Evolutionary conservation across 1,284 basidiomycete species (phyloP).

Genomic region (Moniliophthora roreri): DNA sequence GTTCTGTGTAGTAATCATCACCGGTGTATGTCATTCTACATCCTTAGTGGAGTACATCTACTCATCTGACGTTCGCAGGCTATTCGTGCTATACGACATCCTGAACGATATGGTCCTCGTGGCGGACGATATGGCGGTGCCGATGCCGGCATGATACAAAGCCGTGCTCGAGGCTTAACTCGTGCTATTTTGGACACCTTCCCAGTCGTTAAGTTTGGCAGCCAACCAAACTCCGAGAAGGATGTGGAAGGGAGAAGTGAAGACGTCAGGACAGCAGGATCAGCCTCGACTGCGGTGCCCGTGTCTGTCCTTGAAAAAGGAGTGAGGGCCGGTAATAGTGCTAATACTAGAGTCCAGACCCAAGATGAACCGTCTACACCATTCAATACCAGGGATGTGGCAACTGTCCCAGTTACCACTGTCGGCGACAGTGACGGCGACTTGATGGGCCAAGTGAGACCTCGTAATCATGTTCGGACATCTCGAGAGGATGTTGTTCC

Average conservation of each 20-base stretch:
- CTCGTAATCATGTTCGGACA: neutral
- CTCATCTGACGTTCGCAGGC: slow-evolving; percentile 43
- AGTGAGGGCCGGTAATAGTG: too few relatives aligned
- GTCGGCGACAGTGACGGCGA: too few relatives aligned
- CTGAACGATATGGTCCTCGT: slow-evolving; percentile 88
- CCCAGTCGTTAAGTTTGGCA: slow-evolving; percentile 85
- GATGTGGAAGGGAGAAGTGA: slow-evolving; percentile 26
- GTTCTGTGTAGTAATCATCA: slow-evolving; percentile 79
- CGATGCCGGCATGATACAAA: slow-evolving; percentile 51
- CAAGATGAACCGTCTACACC: too few relatives aligned
- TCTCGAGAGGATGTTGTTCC: slow-evolving; percentile 47
- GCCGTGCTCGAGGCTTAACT: slow-evolving; percentile 77
- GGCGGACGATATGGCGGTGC: slow-evolving; percentile 46
- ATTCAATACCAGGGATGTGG: too few relatives aligned
- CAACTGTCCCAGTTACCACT: too few relatives aligned
- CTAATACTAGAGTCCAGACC: too few relatives aligned
- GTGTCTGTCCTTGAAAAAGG: neutral
- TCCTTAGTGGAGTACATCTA: slow-evolving; percentile 12
- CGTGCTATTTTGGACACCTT: slow-evolving; percentile 93
- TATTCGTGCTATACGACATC: slow-evolving; percentile 80
- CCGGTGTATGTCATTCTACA: slow-evolving; percentile 55
- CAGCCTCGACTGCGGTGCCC: neutral
- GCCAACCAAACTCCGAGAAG: slow-evolving; percentile 13
- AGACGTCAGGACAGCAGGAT: neutral
- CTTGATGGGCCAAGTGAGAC: neutral